Conservation (phyloP, 805 yeast genomes). For the Lipomyces chichibuensis region DNA sequence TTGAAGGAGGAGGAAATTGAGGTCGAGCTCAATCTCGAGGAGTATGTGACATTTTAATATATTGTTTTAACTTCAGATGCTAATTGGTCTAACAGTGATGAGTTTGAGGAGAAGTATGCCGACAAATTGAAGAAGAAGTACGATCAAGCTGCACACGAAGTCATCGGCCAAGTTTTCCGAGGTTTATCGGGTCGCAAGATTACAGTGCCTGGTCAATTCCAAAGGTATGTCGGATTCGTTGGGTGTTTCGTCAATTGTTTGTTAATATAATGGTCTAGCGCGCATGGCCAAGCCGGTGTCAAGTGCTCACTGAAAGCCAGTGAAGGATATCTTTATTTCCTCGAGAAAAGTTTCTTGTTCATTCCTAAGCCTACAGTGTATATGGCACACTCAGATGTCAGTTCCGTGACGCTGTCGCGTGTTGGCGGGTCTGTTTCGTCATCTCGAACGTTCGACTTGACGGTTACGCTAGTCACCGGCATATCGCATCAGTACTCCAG, state of each 20-base stretch:
- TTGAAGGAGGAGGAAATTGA: conserved; percentile 88
- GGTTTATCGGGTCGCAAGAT: conserved; percentile 89
- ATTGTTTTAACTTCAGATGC: background rate
- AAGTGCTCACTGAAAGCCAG: conserved; percentile 92
- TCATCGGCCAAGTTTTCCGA: conserved; percentile 81
- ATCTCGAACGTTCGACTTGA: conserved; percentile 91
- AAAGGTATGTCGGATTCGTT: background rate
- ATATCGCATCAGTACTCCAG: conserved; percentile 82
- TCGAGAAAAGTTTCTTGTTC: conserved; percentile 87
- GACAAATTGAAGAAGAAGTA: conserved; percentile 71
- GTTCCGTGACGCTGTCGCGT: conserved; percentile 79
- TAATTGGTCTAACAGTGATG: conserved; percentile 49
- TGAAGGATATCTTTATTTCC: conserved; percentile 91
- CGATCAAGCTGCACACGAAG: conserved; percentile 83
- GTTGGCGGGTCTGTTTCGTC: conserved; percentile 76
- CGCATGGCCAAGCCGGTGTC: conserved; percentile 80
- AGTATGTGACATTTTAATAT: conserved; percentile 40
- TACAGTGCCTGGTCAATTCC: conserved; percentile 78
- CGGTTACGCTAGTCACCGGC: conserved; percentile 68
- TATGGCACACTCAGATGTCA: conserved; percentile 82
- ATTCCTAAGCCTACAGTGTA: conserved; percentile 92
- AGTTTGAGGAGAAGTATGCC: conserved; percentile 72
- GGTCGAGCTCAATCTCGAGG: conserved; percentile 81
- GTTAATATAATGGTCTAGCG: conserved; percentile 47
- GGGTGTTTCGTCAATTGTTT: background rate